Evolutionary conservation across 2,329 filamentous ascomycete genomes (phyloP), one percentile per base, ranked within the genome.

Genomic region (Erysiphe pulchra): DNA sequence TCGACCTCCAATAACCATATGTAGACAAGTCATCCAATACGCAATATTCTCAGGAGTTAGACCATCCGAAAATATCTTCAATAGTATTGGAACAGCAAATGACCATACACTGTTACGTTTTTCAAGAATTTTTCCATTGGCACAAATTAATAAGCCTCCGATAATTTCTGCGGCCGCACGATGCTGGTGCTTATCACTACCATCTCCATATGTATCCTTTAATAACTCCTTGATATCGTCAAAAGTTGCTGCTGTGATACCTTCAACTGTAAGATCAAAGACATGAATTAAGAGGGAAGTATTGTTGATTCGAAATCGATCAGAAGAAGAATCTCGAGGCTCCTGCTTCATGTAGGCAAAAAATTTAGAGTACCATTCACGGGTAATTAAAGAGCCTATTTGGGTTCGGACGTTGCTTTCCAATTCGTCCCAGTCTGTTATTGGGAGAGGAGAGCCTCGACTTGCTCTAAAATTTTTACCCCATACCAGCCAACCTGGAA

Each of bases 341-440:
- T 95, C 87, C 61, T 95, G 90, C 63, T 94, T 95, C 64, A 95
- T 71, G 58, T 87, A 95, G 20, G 77, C 80, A 56, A 98, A 98
- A 61, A 79, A 87, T 44, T 78, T 79, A 39, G 73, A 72, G 53
- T 94, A 77, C 92, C 90, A 98, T 28, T 83, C 73, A 43, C 76
- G 76, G 48, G 81, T 83, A 50, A 98, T 66, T 38, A 85, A 67
- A 46, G 70, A 70, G 42, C 86, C 90, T 55, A 98, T 90, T 56
- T 82, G 80, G 46, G 71, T 70, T 37, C 87, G 77, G 7, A 80
- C 74, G 1, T 68, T 68, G 53, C 63, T 75, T 60, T 98, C 90
- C 0, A 82, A 65, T 13, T 82, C 76, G 55, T 98, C 90, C 55
- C 90, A 98, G 40, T 61, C 63, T 36, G 67, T 73, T 61, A 65